Evolutionary conservation across 768 basidiomycete species (phyloP).

Genomic region (Lactifluus hygrophoroides): DNA sequence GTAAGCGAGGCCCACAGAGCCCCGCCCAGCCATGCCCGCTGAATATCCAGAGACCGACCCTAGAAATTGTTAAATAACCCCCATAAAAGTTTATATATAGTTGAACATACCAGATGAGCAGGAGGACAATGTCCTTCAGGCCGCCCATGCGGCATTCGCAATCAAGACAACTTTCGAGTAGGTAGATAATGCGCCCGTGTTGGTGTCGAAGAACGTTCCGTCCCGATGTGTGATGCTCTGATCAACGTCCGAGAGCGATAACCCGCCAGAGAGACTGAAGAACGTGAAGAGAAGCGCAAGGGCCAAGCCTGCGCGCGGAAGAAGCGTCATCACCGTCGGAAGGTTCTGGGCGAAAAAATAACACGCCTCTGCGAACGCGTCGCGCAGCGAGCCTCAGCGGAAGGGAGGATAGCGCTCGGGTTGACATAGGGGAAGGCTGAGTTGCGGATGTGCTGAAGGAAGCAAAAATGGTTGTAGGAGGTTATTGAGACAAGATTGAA

Average conservation of each 20-base stretch:
- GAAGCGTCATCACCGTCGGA: constrained; percentile 70
- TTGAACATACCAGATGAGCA: constrained; percentile 55
- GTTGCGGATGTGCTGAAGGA: constrained; percentile 69
- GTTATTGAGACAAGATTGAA: constrained; percentile 54
- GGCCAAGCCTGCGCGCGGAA: constrained; percentile 73
- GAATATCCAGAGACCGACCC: constrained; percentile 72
- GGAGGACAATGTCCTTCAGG: constrained; percentile 63
- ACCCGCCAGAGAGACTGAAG: constrained; percentile 39
- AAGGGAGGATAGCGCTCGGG: constrained; percentile 28
- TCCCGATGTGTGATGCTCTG: constrained; percentile 48
- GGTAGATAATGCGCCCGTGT: constrained; percentile 56
- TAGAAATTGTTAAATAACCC: constrained; percentile 21
- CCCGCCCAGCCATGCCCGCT: constrained; percentile 73
- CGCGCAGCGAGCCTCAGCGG: constrained; percentile 28
- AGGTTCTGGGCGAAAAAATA: constrained; percentile 81
- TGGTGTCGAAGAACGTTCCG: constrained; percentile 59
- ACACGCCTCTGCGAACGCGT: constrained; percentile 73
- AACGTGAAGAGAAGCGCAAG: constrained; percentile 66
- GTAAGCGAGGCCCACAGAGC: constrained; percentile 73
- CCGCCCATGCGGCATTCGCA: constrained; percentile 76
- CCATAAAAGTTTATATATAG: no score
- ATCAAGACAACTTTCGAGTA: constrained; percentile 77
- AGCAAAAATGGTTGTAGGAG: constrained; percentile 81
- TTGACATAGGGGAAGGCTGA: constrained; percentile 51
- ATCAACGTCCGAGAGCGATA: constrained; percentile 36